phyloP scores from a whole-genome alignment of 2,329 filamentous ascomycete genomes.

The Akanthomyces lecanii region DNA sequence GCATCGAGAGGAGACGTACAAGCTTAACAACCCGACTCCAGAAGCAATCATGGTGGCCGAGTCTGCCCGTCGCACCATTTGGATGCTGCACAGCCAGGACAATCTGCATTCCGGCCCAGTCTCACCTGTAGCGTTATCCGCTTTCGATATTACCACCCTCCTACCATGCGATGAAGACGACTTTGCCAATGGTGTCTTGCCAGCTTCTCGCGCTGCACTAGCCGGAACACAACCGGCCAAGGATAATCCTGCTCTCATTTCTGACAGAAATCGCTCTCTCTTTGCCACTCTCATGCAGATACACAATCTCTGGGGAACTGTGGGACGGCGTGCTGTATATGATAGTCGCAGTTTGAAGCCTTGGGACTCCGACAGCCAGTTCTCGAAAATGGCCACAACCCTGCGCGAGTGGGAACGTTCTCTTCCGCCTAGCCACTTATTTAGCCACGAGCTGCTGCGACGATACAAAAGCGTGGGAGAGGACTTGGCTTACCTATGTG shows the following conservation, averaged over 20 bases:
- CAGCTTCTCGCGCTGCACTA: constrained; percentile 47
- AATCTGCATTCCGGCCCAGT: constrained; percentile 51
- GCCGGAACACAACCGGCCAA: constrained; percentile 49
- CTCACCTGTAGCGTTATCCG: constrained; percentile 47
- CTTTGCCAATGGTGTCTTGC: constrained; percentile 45
- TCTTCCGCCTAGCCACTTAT: constrained; percentile 45
- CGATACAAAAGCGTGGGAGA: constrained; percentile 45
- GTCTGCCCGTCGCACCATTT: constrained; percentile 54
- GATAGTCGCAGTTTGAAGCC: constrained; percentile 41
- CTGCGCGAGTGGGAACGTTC: constrained; percentile 46
- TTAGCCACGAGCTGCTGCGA: constrained; percentile 39
- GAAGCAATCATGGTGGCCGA: constrained; percentile 47
- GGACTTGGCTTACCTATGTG: constrained; percentile 51
- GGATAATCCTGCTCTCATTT: constrained; percentile 40
- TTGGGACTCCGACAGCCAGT: constrained; percentile 46
- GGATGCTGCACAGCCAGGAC: constrained; percentile 58
- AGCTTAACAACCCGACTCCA: constrained; percentile 37
- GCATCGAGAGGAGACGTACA: constrained; percentile 53
- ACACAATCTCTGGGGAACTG: constrained; percentile 50
- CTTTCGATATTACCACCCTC: constrained; percentile 51
- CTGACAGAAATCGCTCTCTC: constrained; percentile 43
- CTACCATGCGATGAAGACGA: constrained; percentile 51
- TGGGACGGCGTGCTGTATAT: constrained; percentile 45
- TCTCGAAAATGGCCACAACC: constrained; percentile 38
- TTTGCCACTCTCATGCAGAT: constrained; percentile 54